Evolutionary conservation across 345 rosid genomes (phyloP).

Genomic region (Ceriops tagal): DNA sequence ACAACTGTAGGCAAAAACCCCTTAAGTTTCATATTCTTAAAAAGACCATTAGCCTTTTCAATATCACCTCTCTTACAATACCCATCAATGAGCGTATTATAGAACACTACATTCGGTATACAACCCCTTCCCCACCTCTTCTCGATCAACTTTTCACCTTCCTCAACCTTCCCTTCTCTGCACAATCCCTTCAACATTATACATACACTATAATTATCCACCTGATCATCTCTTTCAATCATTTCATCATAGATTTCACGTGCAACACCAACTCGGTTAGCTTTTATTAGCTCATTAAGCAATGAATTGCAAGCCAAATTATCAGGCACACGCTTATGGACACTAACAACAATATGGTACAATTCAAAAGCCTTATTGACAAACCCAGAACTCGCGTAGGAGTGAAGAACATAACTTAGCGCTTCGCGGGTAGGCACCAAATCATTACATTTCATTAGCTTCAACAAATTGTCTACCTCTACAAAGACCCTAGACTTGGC

Average conservation of each 20-base stretch:
- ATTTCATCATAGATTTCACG: conserved; percentile 59
- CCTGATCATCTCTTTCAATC: conserved; percentile 44
- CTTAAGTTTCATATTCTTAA: conserved; percentile 54
- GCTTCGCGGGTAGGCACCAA: conserved; percentile 56
- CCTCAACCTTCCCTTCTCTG: conserved; percentile 62
- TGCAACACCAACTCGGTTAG: conserved; percentile 40
- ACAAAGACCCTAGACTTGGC: conserved; percentile 47
- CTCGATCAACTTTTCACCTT: conserved; percentile 59
- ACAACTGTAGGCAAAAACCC: conserved; percentile 64
- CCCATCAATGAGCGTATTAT: conserved; percentile 71
- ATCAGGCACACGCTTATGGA: conserved; percentile 42
- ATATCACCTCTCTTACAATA: conserved; percentile 48
- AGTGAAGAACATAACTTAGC: conserved; percentile 47
- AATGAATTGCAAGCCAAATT: conserved; percentile 65
- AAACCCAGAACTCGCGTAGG: conserved; percentile 50
- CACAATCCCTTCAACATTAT: conserved; percentile 68
- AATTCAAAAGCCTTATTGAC: conserved; percentile 52
- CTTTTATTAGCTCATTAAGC: conserved; percentile 43
- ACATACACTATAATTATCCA: conserved; percentile 68
- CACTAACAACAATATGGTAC: conserved; percentile 33
- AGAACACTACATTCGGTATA: conserved; percentile 71
- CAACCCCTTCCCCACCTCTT: conserved; percentile 74
- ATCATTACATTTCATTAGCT: conserved; percentile 38
- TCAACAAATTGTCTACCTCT: conserved; percentile 45
- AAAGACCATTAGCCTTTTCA: conserved; percentile 44